phyloP scores from a whole-genome alignment of 768 basidiomycete species.

The Lactifluus piperatus region DNA sequence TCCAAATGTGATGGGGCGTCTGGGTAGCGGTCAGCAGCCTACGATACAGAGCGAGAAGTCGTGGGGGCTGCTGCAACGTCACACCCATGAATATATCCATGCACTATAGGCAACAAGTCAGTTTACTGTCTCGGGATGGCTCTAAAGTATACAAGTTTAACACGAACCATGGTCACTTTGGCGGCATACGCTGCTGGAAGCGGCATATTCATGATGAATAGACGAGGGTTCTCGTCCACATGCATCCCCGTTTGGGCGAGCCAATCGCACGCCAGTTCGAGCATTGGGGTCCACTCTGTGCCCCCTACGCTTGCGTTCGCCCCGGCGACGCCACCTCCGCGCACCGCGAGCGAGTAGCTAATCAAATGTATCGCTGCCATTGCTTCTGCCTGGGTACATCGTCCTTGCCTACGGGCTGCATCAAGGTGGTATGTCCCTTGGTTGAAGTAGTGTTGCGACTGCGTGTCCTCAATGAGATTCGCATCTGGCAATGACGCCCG shows the following conservation, averaged over 20 bases:
- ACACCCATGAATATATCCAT: constrained; percentile 67
- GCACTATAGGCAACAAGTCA: constrained; percentile 42
- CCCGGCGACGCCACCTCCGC: constrained; percentile 37
- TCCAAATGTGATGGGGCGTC: constrained; percentile 37
- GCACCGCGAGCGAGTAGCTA: constrained; percentile 45
- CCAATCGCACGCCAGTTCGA: constrained; percentile 72
- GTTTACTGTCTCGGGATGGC: neutral
- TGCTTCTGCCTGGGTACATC: constrained; percentile 51
- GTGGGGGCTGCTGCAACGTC: constrained; percentile 51
- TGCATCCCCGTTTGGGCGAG: constrained; percentile 56
- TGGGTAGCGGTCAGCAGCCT: constrained; percentile 44
- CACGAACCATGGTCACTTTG: constrained; percentile 65
- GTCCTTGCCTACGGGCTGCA: constrained; percentile 14
- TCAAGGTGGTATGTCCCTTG: constrained; percentile 18
- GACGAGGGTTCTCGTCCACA: constrained; percentile 54
- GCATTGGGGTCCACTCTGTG: constrained; percentile 61
- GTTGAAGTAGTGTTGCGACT: constrained; percentile 18
- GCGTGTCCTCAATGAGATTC: constrained; percentile 7
- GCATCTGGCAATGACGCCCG: constrained; percentile 5
- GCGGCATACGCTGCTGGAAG: constrained; percentile 48
- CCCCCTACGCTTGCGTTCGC: constrained; percentile 33
- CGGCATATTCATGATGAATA: constrained; percentile 47
- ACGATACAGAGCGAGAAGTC: constrained; percentile 57
- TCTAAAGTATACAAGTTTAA: neutral
- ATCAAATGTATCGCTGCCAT: constrained; percentile 73